These are phyloP conservation scores for Paecilomyces fulvus DNA, from an alignment of 2,329 filamentous ascomycete species.

Conservation along the genomic window DNA sequence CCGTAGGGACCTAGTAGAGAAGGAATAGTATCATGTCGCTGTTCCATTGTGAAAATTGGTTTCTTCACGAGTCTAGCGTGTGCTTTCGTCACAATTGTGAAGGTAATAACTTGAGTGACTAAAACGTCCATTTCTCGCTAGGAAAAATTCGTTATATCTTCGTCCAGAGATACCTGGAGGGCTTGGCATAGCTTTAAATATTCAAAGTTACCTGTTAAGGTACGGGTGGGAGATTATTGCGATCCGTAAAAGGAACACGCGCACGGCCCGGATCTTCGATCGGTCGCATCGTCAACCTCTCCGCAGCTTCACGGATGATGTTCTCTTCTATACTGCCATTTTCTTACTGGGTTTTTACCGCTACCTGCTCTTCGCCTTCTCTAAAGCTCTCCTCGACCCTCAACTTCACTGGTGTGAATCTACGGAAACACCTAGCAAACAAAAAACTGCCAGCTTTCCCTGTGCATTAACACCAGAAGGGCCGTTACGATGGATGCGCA, in stretches of 20 bases:
- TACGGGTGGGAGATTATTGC: neutral
- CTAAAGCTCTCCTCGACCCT: neutral
- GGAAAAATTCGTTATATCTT: no score
- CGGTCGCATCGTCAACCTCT: neutral
- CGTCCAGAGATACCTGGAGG: no score
- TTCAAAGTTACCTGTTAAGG: neutral
- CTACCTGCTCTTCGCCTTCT: neutral
- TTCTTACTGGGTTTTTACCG: neutral
- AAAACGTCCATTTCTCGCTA: no score
- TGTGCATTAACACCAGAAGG: neutral
- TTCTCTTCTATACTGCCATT: neutral
- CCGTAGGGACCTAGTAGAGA: no score
- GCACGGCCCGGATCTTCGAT: neutral
- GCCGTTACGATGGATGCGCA: conserved; percentile 29
- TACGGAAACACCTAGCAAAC: neutral
- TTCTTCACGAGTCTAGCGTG: no score
- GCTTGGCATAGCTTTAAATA: neutral
- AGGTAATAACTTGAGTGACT: no score
- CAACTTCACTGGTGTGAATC: neutral
- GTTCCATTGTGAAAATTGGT: no score
- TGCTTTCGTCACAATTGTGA: no score
- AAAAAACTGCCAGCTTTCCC: neutral
- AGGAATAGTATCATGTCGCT: neutral
- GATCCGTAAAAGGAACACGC: neutral
- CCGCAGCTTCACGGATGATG: neutral